A percentile compares a stretch with the other conserved stretches of the same genome.
These are phyloP conservation scores for Globisporangium viniferum DNA, from an alignment of 352 stramenopile species.

Conservation along the genomic window DNA sequence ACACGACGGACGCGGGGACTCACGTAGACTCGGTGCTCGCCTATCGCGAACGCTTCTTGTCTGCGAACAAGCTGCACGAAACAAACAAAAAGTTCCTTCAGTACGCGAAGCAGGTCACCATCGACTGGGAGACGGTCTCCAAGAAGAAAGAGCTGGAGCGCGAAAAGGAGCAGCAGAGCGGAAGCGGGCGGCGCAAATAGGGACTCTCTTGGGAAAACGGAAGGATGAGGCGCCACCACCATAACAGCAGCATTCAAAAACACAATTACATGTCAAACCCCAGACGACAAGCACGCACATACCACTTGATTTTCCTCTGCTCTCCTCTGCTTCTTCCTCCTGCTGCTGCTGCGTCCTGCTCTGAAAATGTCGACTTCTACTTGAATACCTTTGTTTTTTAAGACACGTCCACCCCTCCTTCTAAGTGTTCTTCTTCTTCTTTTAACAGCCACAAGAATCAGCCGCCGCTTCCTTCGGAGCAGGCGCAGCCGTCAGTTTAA, in stretches of 20 bases:
- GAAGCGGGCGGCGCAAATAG: constrained; percentile 55
- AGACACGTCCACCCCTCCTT: constrained; percentile 13
- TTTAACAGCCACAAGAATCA: constrained; percentile 72
- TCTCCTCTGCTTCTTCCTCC: not conserved
- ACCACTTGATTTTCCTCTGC: constrained; percentile 20
- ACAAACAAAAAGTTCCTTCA: constrained; percentile 88
- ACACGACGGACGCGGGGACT: constrained; percentile 79
- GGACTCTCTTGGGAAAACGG: not conserved
- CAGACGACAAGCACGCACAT: constrained; percentile 21
- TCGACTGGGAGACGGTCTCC: constrained; percentile 87
- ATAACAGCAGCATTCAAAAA: constrained; percentile 1
- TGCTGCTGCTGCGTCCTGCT: constrained; percentile 20
- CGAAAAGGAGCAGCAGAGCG: constrained; percentile 64
- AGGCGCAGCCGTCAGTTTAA: constrained; percentile 83
- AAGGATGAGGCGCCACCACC: not conserved
- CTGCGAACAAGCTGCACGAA: constrained; percentile 84
- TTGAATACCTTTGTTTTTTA: constrained; percentile 18
- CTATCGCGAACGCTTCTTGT: constrained; percentile 86
- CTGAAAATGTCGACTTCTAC: constrained; percentile 17
- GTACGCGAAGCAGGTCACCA: constrained; percentile 80
- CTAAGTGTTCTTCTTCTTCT: constrained; percentile 5
- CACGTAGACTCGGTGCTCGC: constrained; percentile 90
- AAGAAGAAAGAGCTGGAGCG: constrained; percentile 90
- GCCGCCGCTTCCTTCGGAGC: constrained; percentile 68
- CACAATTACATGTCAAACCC: constrained; percentile 12